phyloP scores from a whole-genome alignment of 2,329 filamentous ascomycete species.

The Aspergillus glaucus region DNA sequence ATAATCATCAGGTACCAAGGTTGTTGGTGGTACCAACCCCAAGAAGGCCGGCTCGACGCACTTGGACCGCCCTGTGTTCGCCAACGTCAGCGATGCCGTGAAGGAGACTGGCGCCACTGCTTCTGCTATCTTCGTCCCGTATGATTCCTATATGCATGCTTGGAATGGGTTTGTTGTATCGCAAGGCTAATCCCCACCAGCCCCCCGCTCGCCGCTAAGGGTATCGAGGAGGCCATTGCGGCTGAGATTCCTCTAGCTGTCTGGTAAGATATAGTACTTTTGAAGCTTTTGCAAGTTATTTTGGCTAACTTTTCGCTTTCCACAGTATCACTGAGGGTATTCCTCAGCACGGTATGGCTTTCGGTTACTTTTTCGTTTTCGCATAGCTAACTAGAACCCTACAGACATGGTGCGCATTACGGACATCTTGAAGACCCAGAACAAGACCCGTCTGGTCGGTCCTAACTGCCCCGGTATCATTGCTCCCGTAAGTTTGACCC shows the following conservation, averaged over 20 bases:
- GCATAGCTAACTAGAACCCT: slow-evolving; percentile 12
- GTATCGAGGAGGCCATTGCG: slow-evolving; percentile 92
- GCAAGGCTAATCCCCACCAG: slow-evolving; percentile 42
- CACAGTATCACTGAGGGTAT: slow-evolving; percentile 86
- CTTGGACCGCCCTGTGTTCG: slow-evolving; percentile 88
- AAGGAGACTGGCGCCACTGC: slow-evolving; percentile 87
- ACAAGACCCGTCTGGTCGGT: slow-evolving; percentile 91
- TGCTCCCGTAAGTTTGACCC: slow-evolving; percentile 51
- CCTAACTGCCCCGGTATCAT: slow-evolving; percentile 99
- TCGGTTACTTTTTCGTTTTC: background rate
- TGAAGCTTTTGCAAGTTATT: background rate
- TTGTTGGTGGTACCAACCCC: slow-evolving; percentile 96
- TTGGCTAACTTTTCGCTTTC: slow-evolving; percentile 8
- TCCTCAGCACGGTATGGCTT: slow-evolving; percentile 76
- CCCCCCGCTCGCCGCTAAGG: slow-evolving; percentile 81
- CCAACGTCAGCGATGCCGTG: slow-evolving; percentile 77
- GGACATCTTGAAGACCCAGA: slow-evolving; percentile 93
- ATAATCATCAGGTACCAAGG: slow-evolving; percentile 69
- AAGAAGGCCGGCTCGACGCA: slow-evolving; percentile 94
- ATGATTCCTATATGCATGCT: slow-evolving; percentile 26
- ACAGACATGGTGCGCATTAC: slow-evolving; percentile 98
- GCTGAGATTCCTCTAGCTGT: slow-evolving; percentile 94
- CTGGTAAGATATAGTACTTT: slow-evolving; percentile 47
- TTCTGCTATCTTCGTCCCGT: slow-evolving; percentile 95
- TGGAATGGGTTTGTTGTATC: background rate